Evolutionary conservation across 176 grass and related monocot species (phyloP).

Genomic region (Aechmea fasciata): DNA sequence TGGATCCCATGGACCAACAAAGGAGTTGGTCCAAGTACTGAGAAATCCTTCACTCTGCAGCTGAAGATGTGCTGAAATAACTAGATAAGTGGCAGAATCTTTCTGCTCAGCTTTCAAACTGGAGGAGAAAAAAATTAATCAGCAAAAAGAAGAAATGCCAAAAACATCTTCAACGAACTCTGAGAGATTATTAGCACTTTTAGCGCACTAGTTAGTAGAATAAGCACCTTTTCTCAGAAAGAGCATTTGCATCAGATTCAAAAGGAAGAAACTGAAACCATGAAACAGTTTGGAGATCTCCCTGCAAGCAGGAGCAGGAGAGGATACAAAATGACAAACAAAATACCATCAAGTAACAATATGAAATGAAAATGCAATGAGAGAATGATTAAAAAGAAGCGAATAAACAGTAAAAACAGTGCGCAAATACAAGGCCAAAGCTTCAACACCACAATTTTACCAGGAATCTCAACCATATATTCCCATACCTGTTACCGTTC

Average conservation of each 20-base stretch:
- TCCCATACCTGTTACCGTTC: no score
- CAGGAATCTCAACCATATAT: no score
- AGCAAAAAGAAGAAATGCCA: constrained; percentile 24
- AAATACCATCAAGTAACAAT: neutral
- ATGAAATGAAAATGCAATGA: neutral
- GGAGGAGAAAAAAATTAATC: constrained; percentile 20
- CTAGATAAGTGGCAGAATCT: constrained; percentile 65
- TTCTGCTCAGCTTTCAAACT: constrained; percentile 91
- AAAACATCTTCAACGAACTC: constrained; percentile 25
- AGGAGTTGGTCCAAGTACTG: constrained; percentile 93
- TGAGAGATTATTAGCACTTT: constrained; percentile 18
- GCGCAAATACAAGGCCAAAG: neutral
- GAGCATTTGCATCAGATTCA: constrained; percentile 48
- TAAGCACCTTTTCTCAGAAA: constrained; percentile 60
- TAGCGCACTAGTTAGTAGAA: neutral
- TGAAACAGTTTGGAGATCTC: constrained; percentile 80
- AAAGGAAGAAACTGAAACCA: constrained; percentile 96
- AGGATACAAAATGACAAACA: constrained; percentile 7
- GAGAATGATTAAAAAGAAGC: neutral
- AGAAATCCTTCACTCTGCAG: constrained; percentile 86
- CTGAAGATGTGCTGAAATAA: constrained; percentile 65
- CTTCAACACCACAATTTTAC: no score
- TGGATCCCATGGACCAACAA: constrained; percentile 99
- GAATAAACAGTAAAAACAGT: neutral
- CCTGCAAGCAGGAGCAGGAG: constrained; percentile 30